Conservation (phyloP, 495 filamentous ascomycete species). For the Poronia punctata region DNA sequence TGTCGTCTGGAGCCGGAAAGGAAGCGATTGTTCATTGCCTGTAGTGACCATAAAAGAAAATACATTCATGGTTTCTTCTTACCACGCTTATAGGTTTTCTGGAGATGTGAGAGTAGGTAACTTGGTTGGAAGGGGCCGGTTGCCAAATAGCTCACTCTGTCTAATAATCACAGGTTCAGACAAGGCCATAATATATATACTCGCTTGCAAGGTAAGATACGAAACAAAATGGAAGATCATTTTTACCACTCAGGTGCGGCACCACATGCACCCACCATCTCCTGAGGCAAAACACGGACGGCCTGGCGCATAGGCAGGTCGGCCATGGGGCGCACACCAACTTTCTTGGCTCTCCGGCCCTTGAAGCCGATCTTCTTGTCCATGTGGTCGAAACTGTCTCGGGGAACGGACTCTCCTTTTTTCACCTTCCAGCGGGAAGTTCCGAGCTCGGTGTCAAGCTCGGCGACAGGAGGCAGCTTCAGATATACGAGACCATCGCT, state of each 20-base stretch:
- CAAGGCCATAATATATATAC: neutral
- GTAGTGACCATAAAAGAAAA: conserved; percentile 24
- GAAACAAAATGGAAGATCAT: neutral
- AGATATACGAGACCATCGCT: conserved; percentile 79
- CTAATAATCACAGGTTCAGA: neutral
- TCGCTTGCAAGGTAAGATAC: no score
- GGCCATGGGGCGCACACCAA: conserved; percentile 39
- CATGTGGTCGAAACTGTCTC: conserved; percentile 51
- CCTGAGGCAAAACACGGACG: no score
- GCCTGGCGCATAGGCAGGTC: conserved; percentile 30
- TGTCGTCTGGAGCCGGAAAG: conserved; percentile 15
- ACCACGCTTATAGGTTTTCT: no score
- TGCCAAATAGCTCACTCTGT: no score
- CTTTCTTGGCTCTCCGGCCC: conserved; percentile 31
- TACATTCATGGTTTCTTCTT: conserved; percentile 18
- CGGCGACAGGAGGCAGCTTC: conserved; percentile 76
- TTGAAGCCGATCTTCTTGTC: conserved; percentile 53
- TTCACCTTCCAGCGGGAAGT: conserved; percentile 79
- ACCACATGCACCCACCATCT: conserved; percentile 41
- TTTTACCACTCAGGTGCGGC: conserved; percentile 63
- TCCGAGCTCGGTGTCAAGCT: conserved; percentile 75
- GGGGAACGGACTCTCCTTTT: conserved; percentile 55
- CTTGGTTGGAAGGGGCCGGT: no score
- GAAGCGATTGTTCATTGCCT: conserved; percentile 21
- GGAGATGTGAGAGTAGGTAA: no score